Base-by-base conservation (phyloP, 139 green algal genomes). In the Pseudopediastrum boryanum region DNA sequence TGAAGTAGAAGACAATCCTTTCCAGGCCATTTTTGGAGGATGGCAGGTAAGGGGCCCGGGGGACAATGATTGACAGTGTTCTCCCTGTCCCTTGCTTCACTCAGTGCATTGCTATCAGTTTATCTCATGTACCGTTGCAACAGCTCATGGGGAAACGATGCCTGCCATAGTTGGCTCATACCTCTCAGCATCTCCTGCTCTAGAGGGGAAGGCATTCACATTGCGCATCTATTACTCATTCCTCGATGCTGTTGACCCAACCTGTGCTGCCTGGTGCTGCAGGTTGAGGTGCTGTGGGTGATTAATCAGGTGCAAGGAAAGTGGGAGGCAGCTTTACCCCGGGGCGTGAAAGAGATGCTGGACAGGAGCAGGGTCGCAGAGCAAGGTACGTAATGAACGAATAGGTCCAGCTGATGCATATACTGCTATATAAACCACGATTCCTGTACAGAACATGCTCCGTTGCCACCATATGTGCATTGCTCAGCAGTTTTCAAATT, bases 261-360 rank as follows among this genome's bases (percentile, higher is more conserved):
- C n/a, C n/a, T n/a, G n/a, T n/a, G n/a, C n/a, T n/a, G n/a, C n/a
- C n/a, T n/a, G n/a, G n/a, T n/a, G n/a, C n/a, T n/a, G 21, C 42
- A 80, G 61, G 74, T 73, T 21, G 75, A 82, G n/a, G 75, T 85
- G 41, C 66, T 85, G 58, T 85, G 81, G 81, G 16, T 85, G 21
- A 19, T 83, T 25, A 83, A 79, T 43, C 52, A 65, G 74, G 68
- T 64, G 65, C 10, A 19, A 0, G 13, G 23, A 12, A 23, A 76
- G 39, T 85, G 75, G 75, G 81, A 85, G 50, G 25, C 19, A 39
- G 67, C 36, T 2, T 61, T 85, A 50, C 81, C 81, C 0, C 13
- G 41, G 2, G 81, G 82, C 35, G 82, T 68, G 19, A 43, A n/a
- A 9, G 50, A 23, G 5, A 59, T 68, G 43, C 74, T 85, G 43